Conservation (phyloP, 2,329 filamentous ascomycete species). For the Xylaria sp. region DNA sequence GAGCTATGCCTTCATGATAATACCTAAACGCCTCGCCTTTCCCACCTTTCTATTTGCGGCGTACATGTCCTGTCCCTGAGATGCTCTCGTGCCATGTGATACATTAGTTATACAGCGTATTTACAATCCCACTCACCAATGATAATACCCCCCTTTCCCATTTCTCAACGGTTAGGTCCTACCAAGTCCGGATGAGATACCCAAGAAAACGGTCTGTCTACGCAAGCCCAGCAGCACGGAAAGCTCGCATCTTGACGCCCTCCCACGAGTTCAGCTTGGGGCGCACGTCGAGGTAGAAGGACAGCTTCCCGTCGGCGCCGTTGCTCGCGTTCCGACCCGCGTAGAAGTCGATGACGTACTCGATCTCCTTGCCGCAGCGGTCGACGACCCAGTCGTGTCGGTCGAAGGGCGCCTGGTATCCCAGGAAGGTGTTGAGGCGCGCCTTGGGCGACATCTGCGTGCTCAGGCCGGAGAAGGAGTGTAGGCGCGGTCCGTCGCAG, state of each 20-base stretch:
- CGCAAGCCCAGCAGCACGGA: slow-evolving; percentile 61
- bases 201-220: slow-evolving; percentile 44
- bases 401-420: slow-evolving; percentile 94
- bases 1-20: slow-evolving; percentile 34
- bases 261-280: slow-evolving; percentile 76
- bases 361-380: slow-evolving; percentile 83
- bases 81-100: slow-evolving; percentile 21
- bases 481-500: slow-evolving; percentile 81
- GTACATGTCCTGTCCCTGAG: slow-evolving; percentile 3
- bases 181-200: too few species aligned
- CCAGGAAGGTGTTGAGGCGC: slow-evolving; percentile 81
- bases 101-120: slow-evolving; percentile 38
- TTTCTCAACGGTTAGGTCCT: neutral
- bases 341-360: slow-evolving; percentile 99
- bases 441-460: slow-evolving; percentile 81
- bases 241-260: slow-evolving; percentile 72
- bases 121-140: slow-evolving; percentile 31
- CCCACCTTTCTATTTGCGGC: slow-evolving; percentile 10
- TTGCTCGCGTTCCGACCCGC: slow-evolving; percentile 67
- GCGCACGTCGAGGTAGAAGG: slow-evolving; percentile 74
- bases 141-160: neutral
- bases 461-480: slow-evolving; percentile 82
- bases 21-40: slow-evolving; percentile 37
- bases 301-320: slow-evolving; percentile 55
- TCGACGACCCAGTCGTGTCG: slow-evolving; percentile 98